Conservation (phyloP, 2,329 filamentous ascomycete species). For the Colletotrichum zoysiae region DNA sequence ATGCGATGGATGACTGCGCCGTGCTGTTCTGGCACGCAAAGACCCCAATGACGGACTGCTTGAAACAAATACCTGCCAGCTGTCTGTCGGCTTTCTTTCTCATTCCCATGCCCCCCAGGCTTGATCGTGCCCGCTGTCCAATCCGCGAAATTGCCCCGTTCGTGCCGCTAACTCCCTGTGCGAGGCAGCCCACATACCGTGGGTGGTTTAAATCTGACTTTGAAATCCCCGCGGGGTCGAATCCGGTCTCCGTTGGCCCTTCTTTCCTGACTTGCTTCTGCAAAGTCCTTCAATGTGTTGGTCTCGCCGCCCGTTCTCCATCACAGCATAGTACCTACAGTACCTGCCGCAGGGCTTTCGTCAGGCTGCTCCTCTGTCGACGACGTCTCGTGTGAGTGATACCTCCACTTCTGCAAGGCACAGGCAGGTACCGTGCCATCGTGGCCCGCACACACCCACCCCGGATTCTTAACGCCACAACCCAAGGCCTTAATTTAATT, state of each 20-base stretch:
- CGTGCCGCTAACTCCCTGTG: background rate
- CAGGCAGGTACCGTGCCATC: background rate
- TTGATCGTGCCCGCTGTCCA: background rate
- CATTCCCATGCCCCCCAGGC: background rate
- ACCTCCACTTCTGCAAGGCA: slow-evolving; percentile 1
- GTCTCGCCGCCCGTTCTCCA: background rate
- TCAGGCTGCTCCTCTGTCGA: background rate
- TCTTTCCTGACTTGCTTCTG: background rate
- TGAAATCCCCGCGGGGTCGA: background rate
- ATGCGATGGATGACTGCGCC: background rate
- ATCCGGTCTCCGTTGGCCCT: background rate
- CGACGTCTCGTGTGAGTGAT: background rate
- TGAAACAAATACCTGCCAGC: slow-evolving; percentile 16
- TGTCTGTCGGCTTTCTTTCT: background rate
- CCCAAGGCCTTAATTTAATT: too few relatives aligned
- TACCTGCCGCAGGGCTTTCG: too few relatives aligned
- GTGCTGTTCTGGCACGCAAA: background rate
- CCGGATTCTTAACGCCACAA: slow-evolving; percentile 38
- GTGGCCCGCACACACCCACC: slow-evolving; percentile 26
- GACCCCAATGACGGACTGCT: background rate
- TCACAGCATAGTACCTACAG: background rate
- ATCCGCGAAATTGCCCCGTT: background rate
- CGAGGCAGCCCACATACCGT: background rate
- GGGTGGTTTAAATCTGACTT: background rate
- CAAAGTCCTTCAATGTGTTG: background rate